These are phyloP conservation scores for Sequoia sempervirens DNA, from an alignment of 75 land plant species.

Conservation along the genomic window DNA sequence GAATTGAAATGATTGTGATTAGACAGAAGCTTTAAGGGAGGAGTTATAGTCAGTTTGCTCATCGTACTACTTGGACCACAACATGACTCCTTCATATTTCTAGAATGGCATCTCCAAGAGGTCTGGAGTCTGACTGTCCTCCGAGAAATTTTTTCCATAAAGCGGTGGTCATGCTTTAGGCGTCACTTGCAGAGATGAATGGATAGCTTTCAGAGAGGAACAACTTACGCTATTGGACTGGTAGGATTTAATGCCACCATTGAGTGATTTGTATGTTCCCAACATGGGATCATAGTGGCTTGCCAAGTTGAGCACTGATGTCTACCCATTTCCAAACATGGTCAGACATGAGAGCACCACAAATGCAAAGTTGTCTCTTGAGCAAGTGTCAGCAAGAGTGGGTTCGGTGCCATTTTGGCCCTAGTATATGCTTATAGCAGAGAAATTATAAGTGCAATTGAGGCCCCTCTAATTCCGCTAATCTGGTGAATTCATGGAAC, in stretches of 20 bases:
- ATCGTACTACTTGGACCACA: too few relatives aligned
- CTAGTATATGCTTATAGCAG: slow-evolving; percentile 31
- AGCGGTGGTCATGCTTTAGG: slow-evolving; percentile 28
- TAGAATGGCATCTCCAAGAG: slow-evolving; percentile 48
- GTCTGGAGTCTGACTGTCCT: slow-evolving; percentile 40
- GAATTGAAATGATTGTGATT: too few relatives aligned
- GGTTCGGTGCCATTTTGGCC: slow-evolving; percentile 36
- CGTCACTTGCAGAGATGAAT: slow-evolving; percentile 41
- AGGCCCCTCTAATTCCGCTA: too few relatives aligned
- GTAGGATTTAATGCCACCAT: slow-evolving; percentile 30
- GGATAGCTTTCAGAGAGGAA: slow-evolving; percentile 57
- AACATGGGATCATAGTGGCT: slow-evolving; percentile 32
- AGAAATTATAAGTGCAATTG: too few relatives aligned
- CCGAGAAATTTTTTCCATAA: slow-evolving; percentile 66
- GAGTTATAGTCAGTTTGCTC: too few relatives aligned
- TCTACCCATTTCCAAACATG: slow-evolving; percentile 28
- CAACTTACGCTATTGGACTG: slow-evolving; percentile 49
- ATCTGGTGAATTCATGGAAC: too few relatives aligned
- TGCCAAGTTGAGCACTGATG: slow-evolving; percentile 26
- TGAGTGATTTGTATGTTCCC: slow-evolving; percentile 12
- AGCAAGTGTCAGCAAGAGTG: slow-evolving; percentile 21
- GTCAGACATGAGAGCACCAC: slow-evolving; percentile 27
- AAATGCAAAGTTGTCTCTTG: slow-evolving; percentile 18
- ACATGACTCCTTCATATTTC: too few relatives aligned
- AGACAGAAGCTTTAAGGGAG: too few relatives aligned